Base-by-base conservation (phyloP, 805 yeast species). In the Metschnikowia shivogae region DNA sequence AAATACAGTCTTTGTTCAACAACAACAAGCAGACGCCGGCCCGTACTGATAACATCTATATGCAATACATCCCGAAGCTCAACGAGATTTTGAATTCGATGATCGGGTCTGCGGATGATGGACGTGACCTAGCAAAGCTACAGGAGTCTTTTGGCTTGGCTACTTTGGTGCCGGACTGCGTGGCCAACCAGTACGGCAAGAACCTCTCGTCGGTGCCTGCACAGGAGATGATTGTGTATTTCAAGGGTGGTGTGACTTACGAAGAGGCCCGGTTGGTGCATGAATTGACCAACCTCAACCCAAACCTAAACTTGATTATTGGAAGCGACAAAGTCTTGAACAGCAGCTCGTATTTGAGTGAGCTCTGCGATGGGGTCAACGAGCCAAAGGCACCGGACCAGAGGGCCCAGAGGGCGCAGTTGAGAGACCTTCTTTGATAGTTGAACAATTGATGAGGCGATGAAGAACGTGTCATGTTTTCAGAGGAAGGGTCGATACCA, bases 201-300 rank as follows among this genome's bases (percentile, higher is more conserved):
- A 31, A 47, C 14, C 31, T 44, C 1, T 45, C 57, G 45, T 42
- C 55, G 30, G 68, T 68, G 26, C 68, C 71, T 24, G 49, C 53
- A n/a, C 86, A 83, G 55, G 90, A 86, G 54, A 68, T 86, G n/a
- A 74, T 86, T 3, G 68, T 86, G 1, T 86, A 81, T 59, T 65
- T 86, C 42, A 80, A 88, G 42, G 98, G 97, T 5, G 99, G 99
- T 12, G 84, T 78, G 2, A 92, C 98, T 1, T 89, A 80, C 60
- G 98, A 92, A 63, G 99, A 93, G 62, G 87, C 95, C 0, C 77
- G 97, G 49, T 65, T 89, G 20, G 80, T 90, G 4, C 80, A 85
- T 44, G 86, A 89, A 49, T 72, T 89, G 50, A 83, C 84, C 57
- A 65, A 65, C 26, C 68, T 78, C 20, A 74, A 71, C 43, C 77